Percentiles rank a stretch among this genome's conserved stretches.
phyloP scores from a whole-genome alignment of 768 basidiomycete species.

The Pisolithus tinctorius region DNA sequence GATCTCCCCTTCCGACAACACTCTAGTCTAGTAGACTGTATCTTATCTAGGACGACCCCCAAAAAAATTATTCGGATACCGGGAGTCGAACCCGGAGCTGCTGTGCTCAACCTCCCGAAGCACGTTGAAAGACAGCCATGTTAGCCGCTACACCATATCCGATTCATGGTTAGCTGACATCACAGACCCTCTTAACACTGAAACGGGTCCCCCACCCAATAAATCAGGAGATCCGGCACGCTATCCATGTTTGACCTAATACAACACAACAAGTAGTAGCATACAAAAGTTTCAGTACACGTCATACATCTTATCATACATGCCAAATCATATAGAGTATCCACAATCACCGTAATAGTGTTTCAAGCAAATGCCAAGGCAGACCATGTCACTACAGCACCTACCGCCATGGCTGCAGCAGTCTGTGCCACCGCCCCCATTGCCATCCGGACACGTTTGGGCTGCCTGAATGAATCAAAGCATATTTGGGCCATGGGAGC shows the following conservation, averaged over 20 bases:
- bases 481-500: constrained; percentile 1
- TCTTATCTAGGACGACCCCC: not conserved
- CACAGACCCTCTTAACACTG: not conserved
- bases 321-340: not conserved
- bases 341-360: not conserved
- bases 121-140: constrained; percentile 29
- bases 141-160: constrained; percentile 32
- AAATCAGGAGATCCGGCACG: too few species aligned
- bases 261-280: constrained; percentile 3
- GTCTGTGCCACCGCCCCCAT: constrained; percentile 44
- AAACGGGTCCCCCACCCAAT: too few species aligned
- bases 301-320: not conserved
- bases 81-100: constrained; percentile 31
- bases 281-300: not conserved
- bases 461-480: constrained; percentile 12
- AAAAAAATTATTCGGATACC: constrained; percentile 25
- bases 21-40: too few species aligned
- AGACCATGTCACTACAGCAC: constrained; percentile 68
- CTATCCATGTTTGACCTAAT: not conserved
- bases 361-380: constrained; percentile 58
- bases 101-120: constrained; percentile 17
- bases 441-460: constrained; percentile 41
- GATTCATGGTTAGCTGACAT: constrained; percentile 11
- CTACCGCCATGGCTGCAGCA: constrained; percentile 55
- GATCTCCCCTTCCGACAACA: too few species aligned